These are phyloP conservation scores for Lenzites betulinus DNA, from an alignment of 768 basidiomycete species.

Conservation along the genomic window DNA sequence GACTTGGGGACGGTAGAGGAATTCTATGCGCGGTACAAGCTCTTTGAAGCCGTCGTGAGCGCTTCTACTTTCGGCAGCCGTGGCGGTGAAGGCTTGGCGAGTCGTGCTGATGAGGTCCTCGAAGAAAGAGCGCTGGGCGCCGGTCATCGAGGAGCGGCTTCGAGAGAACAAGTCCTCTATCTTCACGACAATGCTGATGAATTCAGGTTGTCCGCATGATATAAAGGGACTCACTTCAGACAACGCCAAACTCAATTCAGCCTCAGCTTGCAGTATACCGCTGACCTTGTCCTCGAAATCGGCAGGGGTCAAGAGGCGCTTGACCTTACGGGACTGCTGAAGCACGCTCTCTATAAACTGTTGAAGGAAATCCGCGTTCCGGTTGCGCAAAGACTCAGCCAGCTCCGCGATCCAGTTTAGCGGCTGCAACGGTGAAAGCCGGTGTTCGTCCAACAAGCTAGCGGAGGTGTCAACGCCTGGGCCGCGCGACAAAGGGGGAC, in stretches of 20 bases:
- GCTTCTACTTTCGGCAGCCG: neutral
- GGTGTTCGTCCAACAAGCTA: neutral
- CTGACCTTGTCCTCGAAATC: neutral
- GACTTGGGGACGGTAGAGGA: neutral
- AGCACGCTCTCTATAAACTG: neutral
- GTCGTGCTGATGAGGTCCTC: neutral
- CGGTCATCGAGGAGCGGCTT: neutral
- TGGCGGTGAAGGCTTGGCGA: neutral
- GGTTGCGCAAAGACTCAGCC: neutral
- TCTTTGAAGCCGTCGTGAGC: neutral
- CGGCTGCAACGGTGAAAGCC: neutral
- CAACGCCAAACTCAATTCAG: neutral
- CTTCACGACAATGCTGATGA: neutral
- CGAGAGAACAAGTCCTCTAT: neutral
- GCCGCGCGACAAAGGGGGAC: too few relatives aligned
- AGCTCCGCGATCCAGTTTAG: neutral
- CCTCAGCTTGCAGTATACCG: neutral
- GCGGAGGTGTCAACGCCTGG: neutral
- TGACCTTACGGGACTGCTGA: neutral
- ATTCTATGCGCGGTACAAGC: neutral
- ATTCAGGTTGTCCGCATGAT: neutral
- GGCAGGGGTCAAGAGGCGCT: neutral
- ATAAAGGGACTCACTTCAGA: neutral
- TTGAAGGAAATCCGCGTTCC: neutral
- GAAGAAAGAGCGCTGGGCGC: neutral